A percentile compares a stretch with the other conserved stretches of the same genome.
These are phyloP conservation scores for Solanum sparsipilum DNA, from an alignment of 257 asterid genomes.

Conservation along the genomic window DNA sequence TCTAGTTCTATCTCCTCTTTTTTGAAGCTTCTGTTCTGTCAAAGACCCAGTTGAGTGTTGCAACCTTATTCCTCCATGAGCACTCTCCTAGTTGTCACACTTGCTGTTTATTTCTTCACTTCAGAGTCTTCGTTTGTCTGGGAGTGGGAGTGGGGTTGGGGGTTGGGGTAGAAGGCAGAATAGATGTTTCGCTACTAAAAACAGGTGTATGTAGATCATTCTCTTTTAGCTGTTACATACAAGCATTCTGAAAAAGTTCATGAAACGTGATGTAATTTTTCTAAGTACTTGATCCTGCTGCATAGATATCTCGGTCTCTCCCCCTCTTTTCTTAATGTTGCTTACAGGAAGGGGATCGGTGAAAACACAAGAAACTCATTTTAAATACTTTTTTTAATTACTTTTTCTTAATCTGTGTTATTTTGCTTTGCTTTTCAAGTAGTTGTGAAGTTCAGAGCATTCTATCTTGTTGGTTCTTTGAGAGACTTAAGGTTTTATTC, in stretches of 20 bases:
- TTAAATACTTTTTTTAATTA: neutral
- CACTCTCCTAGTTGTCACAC: neutral
- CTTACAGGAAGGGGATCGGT: neutral
- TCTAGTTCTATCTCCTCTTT: neutral
- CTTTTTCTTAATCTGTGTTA: neutral
- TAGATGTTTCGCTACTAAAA: neutral
- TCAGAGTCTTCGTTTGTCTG: neutral
- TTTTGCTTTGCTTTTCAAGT: neutral
- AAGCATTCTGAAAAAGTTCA: neutral
- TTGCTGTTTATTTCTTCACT: neutral
- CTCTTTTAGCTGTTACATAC: neutral
- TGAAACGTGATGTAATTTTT: neutral
- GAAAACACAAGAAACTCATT: neutral
- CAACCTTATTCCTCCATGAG: neutral
- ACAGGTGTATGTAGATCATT: neutral
- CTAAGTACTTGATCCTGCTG: neutral
- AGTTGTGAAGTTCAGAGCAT: neutral
- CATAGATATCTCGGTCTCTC: neutral
- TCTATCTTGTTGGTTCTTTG: neutral
- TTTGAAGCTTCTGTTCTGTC: neutral
- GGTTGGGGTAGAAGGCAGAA: neutral
- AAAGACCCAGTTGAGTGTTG: neutral
- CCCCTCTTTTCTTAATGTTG: neutral
- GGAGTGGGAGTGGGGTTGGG: neutral
- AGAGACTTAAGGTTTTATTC: neutral